Percentiles rank a stretch among this genome's conserved stretches.
Evolutionary conservation across 305 asterid genomes (phyloP).

Genomic region (Withania somnifera): DNA sequence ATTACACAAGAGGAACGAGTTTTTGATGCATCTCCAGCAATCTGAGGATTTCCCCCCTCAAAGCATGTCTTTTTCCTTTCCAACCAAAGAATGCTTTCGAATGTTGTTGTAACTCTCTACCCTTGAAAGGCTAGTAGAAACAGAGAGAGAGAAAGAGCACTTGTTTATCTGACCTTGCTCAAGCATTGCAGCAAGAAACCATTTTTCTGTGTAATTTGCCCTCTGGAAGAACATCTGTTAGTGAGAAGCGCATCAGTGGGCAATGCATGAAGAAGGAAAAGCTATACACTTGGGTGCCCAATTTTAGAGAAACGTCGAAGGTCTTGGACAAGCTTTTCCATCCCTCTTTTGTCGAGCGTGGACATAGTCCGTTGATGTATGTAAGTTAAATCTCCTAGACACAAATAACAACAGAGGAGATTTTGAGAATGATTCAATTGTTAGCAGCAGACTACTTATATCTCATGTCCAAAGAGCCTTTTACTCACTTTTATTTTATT

Average conservation of each 20-base stretch:
- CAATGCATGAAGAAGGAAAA: too few species aligned
- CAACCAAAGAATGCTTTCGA: too few species aligned
- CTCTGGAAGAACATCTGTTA: too few species aligned
- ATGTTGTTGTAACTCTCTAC: not conserved
- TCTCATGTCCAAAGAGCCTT: not conserved
- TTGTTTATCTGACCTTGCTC: not conserved
- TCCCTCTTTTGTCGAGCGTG: not conserved
- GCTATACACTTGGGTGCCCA: too few species aligned
- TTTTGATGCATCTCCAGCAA: too few species aligned
- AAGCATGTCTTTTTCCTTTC: too few species aligned
- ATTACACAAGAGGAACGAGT: too few species aligned
- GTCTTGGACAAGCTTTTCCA: not conserved
- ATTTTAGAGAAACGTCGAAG: too few species aligned
- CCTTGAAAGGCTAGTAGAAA: too few species aligned
- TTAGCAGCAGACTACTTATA: not conserved
- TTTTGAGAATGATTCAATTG: not conserved
- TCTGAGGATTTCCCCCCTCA: too few species aligned
- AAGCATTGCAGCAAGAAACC: not conserved
- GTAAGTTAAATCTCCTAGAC: not conserved
- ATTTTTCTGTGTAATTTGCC: not conserved
- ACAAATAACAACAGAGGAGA: not conserved
- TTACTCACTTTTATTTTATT: too few species aligned
- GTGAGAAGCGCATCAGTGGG: too few species aligned
- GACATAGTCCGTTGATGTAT: not conserved
- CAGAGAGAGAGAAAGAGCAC: not conserved